phyloP scores from a whole-genome alignment of 345 rosid genomes.

The Eucalyptus tenuipes region DNA sequence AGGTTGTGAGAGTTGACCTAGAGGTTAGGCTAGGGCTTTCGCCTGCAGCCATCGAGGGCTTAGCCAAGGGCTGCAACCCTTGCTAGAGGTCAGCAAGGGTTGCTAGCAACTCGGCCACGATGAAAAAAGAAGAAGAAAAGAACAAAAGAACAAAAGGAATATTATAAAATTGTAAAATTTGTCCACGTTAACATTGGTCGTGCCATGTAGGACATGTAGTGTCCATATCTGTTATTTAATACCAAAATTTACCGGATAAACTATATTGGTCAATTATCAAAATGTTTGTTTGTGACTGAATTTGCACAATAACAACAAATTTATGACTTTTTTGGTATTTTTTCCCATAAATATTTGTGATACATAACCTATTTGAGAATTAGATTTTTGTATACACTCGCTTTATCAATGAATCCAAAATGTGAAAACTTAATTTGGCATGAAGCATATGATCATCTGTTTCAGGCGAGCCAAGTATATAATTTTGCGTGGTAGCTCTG shows the following conservation, averaged over 20 bases:
- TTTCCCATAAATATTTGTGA: too few species aligned
- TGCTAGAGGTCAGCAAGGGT: too few species aligned
- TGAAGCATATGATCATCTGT: neutral
- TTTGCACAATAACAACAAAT: fast-evolving
- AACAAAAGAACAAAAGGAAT: too few species aligned
- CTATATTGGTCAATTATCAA: neutral
- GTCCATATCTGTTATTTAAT: fast-evolving
- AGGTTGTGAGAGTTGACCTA: too few species aligned
- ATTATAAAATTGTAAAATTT: too few species aligned
- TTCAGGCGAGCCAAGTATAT: neutral
- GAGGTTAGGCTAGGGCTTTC: too few species aligned
- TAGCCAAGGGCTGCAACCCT: neutral
- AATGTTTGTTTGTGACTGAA: neutral
- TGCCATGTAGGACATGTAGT: fast-evolving
- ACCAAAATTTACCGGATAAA: neutral
- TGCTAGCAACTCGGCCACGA: fast-evolving
- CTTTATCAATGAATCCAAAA: neutral
- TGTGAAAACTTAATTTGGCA: neutral
- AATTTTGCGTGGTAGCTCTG: neutral
- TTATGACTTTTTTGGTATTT: neutral
- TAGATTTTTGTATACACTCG: neutral
- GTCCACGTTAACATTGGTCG: fast-evolving
- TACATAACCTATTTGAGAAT: neutral
- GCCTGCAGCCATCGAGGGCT: fast-evolving
- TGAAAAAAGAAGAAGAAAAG: too few species aligned